Conservation (phyloP, 345 rosid species). For the Rhodamnia argentea region DNA sequence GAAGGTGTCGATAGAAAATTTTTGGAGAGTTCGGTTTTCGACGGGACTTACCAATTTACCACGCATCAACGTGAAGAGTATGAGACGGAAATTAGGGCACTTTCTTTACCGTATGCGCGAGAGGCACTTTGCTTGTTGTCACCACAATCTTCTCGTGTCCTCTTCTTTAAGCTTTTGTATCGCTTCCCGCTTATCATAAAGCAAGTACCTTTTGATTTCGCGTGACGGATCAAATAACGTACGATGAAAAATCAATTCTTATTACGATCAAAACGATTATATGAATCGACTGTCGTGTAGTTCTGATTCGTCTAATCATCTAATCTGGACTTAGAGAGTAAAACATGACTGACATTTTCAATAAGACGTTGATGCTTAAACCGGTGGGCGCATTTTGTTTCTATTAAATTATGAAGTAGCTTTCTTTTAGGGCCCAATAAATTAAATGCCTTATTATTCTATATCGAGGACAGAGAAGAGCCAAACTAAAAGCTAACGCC, state of each 20-base stretch:
- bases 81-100: neutral
- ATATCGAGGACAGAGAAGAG: neutral
- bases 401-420: neutral
- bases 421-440: too few species aligned
- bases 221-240: neutral
- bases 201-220: neutral
- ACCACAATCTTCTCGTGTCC: neutral
- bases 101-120: neutral
- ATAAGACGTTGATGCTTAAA: rapidly evolving
- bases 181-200: neutral
- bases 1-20: neutral
- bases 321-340: neutral
- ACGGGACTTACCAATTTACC: too few species aligned
- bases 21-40: neutral
- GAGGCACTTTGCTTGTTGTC: neutral
- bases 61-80: neutral
- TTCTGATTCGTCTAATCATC: rapidly evolving
- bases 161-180: neutral
- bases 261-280: neutral
- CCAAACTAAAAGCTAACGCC: neutral
- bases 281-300: neutral
- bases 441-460: too few species aligned
- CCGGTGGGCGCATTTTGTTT: neutral
- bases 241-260: neutral
- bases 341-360: rapidly evolving